A percentile compares a stretch with the other conserved stretches of the same genome.
Conservation (phyloP, 2,329 filamentous ascomycete species). For the Waltergamsia citrina region DNA sequence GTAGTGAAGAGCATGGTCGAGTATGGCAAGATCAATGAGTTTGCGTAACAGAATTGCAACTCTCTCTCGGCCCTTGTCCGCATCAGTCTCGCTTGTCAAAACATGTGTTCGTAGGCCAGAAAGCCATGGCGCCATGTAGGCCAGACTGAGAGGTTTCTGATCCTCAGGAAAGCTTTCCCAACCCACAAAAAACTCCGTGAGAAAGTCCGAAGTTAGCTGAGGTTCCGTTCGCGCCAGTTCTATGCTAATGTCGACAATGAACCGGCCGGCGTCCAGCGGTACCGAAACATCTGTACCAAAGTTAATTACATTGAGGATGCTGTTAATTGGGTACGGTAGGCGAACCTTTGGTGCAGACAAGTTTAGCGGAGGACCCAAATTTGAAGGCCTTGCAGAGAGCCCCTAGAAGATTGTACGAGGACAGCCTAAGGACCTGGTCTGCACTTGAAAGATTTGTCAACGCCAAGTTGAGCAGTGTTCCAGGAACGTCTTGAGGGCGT, state of each 20-base stretch:
- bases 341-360: slow-evolving; percentile 53
- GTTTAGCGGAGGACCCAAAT: slow-evolving; percentile 50
- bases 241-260: slow-evolving; percentile 57
- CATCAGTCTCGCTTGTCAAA: slow-evolving; percentile 48
- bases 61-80: slow-evolving; percentile 58
- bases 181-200: slow-evolving; percentile 65
- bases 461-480: slow-evolving; percentile 58
- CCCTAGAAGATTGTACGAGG: slow-evolving; percentile 59
- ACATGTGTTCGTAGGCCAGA: slow-evolving; percentile 50
- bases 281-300: slow-evolving; percentile 47
- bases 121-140: slow-evolving; percentile 64
- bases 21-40: slow-evolving; percentile 54
- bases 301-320: background rate
- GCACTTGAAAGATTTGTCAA: slow-evolving; percentile 56
- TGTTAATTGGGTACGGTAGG: background rate
- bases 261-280: slow-evolving; percentile 51
- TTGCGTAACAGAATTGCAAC: slow-evolving; percentile 55
- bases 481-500: slow-evolving; percentile 60
- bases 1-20: slow-evolving; percentile 48
- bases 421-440: slow-evolving; percentile 49
- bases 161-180: slow-evolving; percentile 62
- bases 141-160: slow-evolving; percentile 56
- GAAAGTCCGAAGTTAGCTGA: slow-evolving; percentile 57
- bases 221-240: slow-evolving; percentile 54
- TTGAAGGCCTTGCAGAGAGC: slow-evolving; percentile 60